Evolutionary conservation across 1,284 basidiomycete species (phyloP).

Genomic region (Waitea zeae): DNA sequence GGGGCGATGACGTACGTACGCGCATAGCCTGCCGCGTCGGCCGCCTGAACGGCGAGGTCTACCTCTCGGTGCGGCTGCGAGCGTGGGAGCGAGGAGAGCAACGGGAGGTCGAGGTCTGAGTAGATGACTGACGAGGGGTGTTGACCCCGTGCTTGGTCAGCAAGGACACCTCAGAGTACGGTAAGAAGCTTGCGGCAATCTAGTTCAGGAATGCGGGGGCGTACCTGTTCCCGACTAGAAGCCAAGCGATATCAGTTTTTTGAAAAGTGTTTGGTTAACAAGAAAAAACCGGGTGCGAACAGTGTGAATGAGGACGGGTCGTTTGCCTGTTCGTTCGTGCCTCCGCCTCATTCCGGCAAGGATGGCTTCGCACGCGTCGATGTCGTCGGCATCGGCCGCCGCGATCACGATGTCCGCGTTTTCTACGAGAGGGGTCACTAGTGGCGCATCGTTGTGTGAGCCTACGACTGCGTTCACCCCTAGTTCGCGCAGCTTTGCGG

Average conservation of each 20-base stretch:
- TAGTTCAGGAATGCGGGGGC: neutral
- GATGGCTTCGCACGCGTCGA: slow-evolving; percentile 21
- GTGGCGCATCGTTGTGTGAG: slow-evolving; percentile 9
- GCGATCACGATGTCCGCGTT: slow-evolving; percentile 12
- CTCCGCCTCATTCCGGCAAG: slow-evolving; percentile 24
- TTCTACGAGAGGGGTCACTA: slow-evolving; percentile 10
- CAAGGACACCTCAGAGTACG: slow-evolving; percentile 10
- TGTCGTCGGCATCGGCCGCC: slow-evolving; percentile 20
- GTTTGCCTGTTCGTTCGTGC: slow-evolving; percentile 20
- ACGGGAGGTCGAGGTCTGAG: slow-evolving; percentile 17
- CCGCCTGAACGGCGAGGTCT: slow-evolving; percentile 15
- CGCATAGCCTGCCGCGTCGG: slow-evolving; percentile 18
- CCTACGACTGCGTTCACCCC: slow-evolving; percentile 13
- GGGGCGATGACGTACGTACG: slow-evolving; percentile 21
- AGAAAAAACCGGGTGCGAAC: slow-evolving; percentile 20
- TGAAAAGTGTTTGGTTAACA: too few species aligned
- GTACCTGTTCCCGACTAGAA: slow-evolving; percentile 19
- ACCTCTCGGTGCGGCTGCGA: slow-evolving; percentile 17
- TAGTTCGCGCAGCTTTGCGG: slow-evolving; percentile 10
- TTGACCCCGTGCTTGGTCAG: slow-evolving; percentile 16
- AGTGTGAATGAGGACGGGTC: slow-evolving; percentile 31
- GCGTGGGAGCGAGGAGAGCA: slow-evolving; percentile 16
- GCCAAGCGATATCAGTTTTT: too few species aligned
- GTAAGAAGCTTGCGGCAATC: slow-evolving; percentile 1
- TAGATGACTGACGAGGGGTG: slow-evolving; percentile 14